Base-by-base conservation (phyloP, 2,329 filamentous ascomycete species). In the Penicillium sp. region DNA sequence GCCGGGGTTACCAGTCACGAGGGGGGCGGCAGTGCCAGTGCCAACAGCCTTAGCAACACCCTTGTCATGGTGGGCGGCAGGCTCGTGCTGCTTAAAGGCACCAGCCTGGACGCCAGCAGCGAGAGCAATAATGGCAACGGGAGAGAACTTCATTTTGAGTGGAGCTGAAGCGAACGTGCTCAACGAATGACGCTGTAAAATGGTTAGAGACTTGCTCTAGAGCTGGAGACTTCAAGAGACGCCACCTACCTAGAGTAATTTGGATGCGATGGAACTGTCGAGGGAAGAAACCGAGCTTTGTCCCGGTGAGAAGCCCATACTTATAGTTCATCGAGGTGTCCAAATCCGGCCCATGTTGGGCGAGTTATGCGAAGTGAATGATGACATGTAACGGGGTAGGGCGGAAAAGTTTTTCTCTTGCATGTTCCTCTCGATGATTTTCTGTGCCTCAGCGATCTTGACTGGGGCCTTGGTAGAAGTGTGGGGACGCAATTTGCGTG, bases 101-200 rank as follows among this genome's bases (percentile, higher is more conserved):
- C 29, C 43, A 13, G 57, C 55, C 34, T 49, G 42, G 22, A 50
- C 45, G 9, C 50, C 49, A 28, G 56, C 52, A 20, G 49, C 57
- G 41, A 54, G 40, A n/a, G 56, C 53, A 42, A 55, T 42, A 32
- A 59, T 18, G 20, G 54, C 43, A 29, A 59, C 35, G 28, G 58
- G 46, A 18, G 62, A 55, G 54, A 66, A 55, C 46, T 61, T 57
- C 65, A 68, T 68, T 46, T 51, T 60, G 54, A 31, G 28, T 50
- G 27, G 29, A 41, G 24, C 2, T 46, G 32, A 55, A 57, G 46
- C 44, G 51, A 56, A 47, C 51, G 55, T 22, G 18, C 49, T 52
- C 16, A 51, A 56, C 55, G 55, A 59, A 46, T 46, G 56, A 58
- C 43, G 50, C 55, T 58, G 29, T 14, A 20, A 10, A 4, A 6